Conservation (phyloP, 2,329 filamentous ascomycete species). For the Ciborinia camelliae region DNA sequence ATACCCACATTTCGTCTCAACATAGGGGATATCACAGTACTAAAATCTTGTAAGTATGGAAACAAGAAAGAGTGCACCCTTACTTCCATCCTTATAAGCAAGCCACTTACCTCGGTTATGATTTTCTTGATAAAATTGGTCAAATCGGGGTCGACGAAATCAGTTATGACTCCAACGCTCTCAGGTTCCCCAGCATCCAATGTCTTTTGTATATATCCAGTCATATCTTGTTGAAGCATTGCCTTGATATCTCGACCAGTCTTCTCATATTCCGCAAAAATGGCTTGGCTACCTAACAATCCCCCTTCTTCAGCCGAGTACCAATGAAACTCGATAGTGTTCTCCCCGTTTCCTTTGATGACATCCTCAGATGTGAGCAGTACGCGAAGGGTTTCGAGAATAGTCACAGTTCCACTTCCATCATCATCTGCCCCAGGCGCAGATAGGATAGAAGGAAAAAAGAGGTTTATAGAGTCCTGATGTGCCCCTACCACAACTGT, state of each 20-base stretch:
- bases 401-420: conserved; percentile 88
- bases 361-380: conserved; percentile 72
- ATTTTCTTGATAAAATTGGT: conserved; percentile 90
- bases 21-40: conserved; percentile 86
- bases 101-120: conserved; percentile 58
- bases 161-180: conserved; percentile 87
- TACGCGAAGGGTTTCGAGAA: conserved; percentile 83
- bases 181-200: conserved; percentile 78
- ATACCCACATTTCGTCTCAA: conserved; percentile 86
- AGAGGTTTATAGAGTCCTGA: conserved; percentile 93
- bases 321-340: conserved; percentile 96
- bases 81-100: background rate
- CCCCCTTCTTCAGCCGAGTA: conserved; percentile 90
- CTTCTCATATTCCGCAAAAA: conserved; percentile 79
- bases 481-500: conserved; percentile 89
- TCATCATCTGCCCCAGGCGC: conserved; percentile 96
- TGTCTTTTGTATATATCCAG: conserved; percentile 79
- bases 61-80: background rate
- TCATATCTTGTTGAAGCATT: conserved; percentile 99
- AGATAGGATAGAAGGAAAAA: conserved; percentile 75
- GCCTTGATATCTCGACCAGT: conserved; percentile 75
- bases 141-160: conserved; percentile 78
- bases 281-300: conserved; percentile 80
- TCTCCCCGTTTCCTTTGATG: conserved; percentile 66
- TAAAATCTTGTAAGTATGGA: conserved; percentile 35